A percentile compares a stretch with the other conserved stretches of the same genome.
phyloP scores from a whole-genome alignment of 2,329 filamentous ascomycete genomes.

The Neospermospora avenae region DNA sequence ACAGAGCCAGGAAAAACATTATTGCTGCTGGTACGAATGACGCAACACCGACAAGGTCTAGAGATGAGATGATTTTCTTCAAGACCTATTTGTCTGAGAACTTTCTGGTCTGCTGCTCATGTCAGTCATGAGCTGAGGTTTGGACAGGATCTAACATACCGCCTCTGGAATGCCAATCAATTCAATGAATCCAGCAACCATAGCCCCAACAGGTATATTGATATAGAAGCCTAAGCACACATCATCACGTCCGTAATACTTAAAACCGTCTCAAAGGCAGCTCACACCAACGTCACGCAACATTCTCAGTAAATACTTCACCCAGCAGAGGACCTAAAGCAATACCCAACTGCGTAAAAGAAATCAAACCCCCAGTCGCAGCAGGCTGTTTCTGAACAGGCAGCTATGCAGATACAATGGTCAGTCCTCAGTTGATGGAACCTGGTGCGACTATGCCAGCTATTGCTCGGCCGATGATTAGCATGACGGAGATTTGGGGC shows the following conservation, averaged over 20 bases:
- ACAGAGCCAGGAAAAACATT: slow-evolving; percentile 35
- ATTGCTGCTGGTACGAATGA: slow-evolving; percentile 35
- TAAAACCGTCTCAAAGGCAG: not conserved
- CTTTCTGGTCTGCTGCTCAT: too few relatives aligned
- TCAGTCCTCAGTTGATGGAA: slow-evolving; percentile 48
- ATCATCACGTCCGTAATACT: not conserved
- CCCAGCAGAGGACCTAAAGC: slow-evolving; percentile 32
- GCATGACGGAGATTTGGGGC: slow-evolving; percentile 46
- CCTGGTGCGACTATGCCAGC: slow-evolving; percentile 52
- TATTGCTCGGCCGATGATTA: slow-evolving; percentile 53
- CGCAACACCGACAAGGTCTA: slow-evolving; percentile 36
- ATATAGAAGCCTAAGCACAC: slow-evolving; percentile 36
- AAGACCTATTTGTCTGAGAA: too few relatives aligned
- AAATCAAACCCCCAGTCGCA: not conserved
- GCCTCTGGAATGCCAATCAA: slow-evolving; percentile 33
- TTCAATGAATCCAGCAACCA: slow-evolving; percentile 34
- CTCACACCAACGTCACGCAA: slow-evolving; percentile 32
- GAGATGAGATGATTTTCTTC: not conserved
- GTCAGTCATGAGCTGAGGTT: too few relatives aligned
- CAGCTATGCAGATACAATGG: slow-evolving; percentile 35
- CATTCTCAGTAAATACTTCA: slow-evolving; percentile 35
- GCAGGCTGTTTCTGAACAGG: slow-evolving; percentile 14
- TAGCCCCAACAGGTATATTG: slow-evolving; percentile 41
- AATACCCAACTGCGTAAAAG: slow-evolving; percentile 16
- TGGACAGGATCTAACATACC: not conserved